Evolutionary conservation across 2,329 filamentous ascomycete genomes (phyloP).

Genomic region (Catunica adiposa): DNA sequence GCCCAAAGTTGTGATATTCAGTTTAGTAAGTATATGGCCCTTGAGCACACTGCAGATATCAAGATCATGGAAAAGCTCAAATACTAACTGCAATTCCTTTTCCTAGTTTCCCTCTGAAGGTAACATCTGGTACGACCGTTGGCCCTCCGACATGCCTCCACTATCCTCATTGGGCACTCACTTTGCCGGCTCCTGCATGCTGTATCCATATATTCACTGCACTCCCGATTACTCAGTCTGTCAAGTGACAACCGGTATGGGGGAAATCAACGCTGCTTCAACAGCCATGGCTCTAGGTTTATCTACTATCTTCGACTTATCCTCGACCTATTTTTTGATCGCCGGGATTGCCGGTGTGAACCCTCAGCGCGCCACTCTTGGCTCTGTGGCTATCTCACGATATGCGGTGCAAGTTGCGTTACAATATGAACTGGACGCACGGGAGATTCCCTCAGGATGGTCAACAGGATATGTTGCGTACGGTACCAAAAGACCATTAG

Average conservation of each 20-base stretch:
- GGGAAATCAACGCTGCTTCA: conserved; percentile 58
- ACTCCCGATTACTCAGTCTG: conserved; percentile 44
- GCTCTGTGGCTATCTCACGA: conserved; percentile 48
- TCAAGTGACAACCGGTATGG: conserved; percentile 51
- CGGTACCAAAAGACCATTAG: conserved; percentile 35
- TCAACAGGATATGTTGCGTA: conserved; percentile 53
- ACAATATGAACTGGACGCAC: conserved; percentile 58
- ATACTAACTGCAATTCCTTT: conserved; percentile 2
- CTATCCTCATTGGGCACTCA: conserved; percentile 40
- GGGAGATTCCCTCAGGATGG: conserved; percentile 49
- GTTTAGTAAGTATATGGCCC: conserved; percentile 31
- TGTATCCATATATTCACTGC: conserved; percentile 50
- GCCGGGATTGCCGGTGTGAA: conserved; percentile 61
- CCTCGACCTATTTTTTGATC: conserved; percentile 52
- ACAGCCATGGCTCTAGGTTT: conserved; percentile 48
- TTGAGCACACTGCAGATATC: not conserved
- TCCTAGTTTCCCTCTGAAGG: conserved; percentile 45
- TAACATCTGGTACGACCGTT: conserved; percentile 41
- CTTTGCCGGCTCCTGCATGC: conserved; percentile 45
- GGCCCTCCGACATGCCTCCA: conserved; percentile 33
- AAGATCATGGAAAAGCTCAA: not conserved
- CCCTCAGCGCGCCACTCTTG: conserved; percentile 48
- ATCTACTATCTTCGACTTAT: conserved; percentile 46
- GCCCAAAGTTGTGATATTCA: conserved; percentile 47
- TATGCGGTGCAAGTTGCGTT: conserved; percentile 59